Percentiles rank a stretch among this genome's conserved stretches.
These are phyloP conservation scores for Macroventuria anomochaeta DNA, from an alignment of 2,329 filamentous ascomycete genomes.

Conservation along the genomic window DNA sequence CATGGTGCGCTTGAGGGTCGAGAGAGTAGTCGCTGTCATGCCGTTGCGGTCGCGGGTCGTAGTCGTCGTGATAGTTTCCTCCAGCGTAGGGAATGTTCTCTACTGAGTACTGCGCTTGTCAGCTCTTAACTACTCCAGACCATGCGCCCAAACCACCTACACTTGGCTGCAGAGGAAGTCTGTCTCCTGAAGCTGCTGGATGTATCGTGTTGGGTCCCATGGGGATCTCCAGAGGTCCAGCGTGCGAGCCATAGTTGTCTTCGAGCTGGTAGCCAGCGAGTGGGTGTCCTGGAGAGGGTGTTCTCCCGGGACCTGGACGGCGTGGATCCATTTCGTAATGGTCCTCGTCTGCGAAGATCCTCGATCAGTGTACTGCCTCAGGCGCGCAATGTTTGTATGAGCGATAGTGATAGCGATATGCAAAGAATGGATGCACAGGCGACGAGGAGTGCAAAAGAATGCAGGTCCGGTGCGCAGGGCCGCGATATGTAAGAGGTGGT, in stretches of 20 bases:
- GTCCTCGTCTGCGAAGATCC: slow-evolving; percentile 31
- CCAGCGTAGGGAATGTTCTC: slow-evolving; percentile 72
- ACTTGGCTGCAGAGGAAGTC: slow-evolving; percentile 82
- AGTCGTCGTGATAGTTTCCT: slow-evolving; percentile 63
- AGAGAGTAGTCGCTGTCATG: slow-evolving; percentile 71
- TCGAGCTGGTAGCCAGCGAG: slow-evolving; percentile 81
- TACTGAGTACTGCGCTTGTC: slow-evolving; percentile 67
- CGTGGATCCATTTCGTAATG: slow-evolving; percentile 60
- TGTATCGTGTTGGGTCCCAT: slow-evolving; percentile 61
- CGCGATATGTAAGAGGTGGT: slow-evolving; percentile 8
- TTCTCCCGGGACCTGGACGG: slow-evolving; percentile 52
- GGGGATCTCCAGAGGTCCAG: slow-evolving; percentile 70
- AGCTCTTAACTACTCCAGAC: background rate
- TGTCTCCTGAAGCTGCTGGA: slow-evolving; percentile 70
- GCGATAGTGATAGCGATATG: slow-evolving; percentile 2
- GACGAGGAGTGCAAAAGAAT: slow-evolving; percentile 13
- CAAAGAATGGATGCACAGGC: slow-evolving; percentile 22
- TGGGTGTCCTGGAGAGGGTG: slow-evolving; percentile 79
- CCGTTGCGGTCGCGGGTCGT: slow-evolving; percentile 57
- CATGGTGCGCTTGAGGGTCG: slow-evolving; percentile 84
- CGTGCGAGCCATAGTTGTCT: slow-evolving; percentile 69
- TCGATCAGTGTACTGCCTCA: slow-evolving; percentile 27
- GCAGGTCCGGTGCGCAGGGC: slow-evolving; percentile 10
- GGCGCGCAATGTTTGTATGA: slow-evolving; percentile 23
- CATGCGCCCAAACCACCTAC: slow-evolving; percentile 59